These are phyloP conservation scores for Adenanthera pavonina DNA, from an alignment of 306 rosid species.

Conservation along the genomic window DNA sequence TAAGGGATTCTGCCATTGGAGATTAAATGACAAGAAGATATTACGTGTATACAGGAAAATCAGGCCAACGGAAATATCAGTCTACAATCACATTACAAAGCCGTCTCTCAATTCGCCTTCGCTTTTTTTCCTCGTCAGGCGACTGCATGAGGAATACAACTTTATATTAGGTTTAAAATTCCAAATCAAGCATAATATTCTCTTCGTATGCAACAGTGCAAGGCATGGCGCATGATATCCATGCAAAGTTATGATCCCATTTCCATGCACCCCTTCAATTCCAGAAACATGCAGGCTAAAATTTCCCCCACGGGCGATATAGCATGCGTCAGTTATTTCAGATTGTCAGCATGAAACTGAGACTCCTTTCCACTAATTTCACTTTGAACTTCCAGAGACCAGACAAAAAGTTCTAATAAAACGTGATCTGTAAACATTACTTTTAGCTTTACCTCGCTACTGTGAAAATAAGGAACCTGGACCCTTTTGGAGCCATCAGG, in stretches of 20 bases:
- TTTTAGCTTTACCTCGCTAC: slow-evolving; percentile 58
- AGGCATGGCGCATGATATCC: not conserved
- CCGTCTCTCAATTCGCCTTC: slow-evolving; percentile 60
- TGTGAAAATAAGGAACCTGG: slow-evolving; percentile 67
- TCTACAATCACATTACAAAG: slow-evolving; percentile 68
- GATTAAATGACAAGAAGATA: slow-evolving; percentile 36
- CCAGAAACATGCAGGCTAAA: not conserved
- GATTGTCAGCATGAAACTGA: not conserved
- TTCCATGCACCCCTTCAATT: not conserved
- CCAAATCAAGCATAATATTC: slow-evolving; percentile 6
- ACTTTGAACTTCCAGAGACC: not conserved
- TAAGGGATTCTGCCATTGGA: slow-evolving; percentile 19
- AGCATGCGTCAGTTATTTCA: not conserved
- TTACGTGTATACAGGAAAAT: slow-evolving; percentile 37
- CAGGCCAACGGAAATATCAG: slow-evolving; percentile 39
- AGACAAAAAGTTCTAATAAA: not conserved
- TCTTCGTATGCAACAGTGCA: slow-evolving; percentile 4
- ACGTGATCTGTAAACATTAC: not conserved
- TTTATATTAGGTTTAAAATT: not conserved
- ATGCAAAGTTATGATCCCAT: slow-evolving; percentile 7
- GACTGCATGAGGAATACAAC: slow-evolving; percentile 51
- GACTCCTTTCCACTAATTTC: slow-evolving; percentile 9
- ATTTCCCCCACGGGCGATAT: not conserved
- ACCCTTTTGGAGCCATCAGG: slow-evolving; percentile 95
- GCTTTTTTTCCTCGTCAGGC: slow-evolving; percentile 61